phyloP scores from a whole-genome alignment of 1,139 yeast species.

The Williopsis jadinii region DNA sequence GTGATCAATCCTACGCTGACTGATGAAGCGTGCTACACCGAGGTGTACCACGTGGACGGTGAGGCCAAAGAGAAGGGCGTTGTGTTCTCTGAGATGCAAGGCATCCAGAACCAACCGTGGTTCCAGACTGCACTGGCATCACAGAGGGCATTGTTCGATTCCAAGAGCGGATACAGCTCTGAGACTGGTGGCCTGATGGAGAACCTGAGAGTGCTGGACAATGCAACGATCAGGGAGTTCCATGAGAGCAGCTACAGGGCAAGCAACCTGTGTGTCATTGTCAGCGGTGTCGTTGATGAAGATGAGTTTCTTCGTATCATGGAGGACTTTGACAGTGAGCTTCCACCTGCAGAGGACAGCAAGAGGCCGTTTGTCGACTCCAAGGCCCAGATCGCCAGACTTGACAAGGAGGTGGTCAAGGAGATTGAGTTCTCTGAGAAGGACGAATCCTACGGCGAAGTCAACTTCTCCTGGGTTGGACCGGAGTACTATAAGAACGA shows the following conservation, averaged over 20 bases:
- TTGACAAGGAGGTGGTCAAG: conserved; percentile 32
- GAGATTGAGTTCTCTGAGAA: conserved; percentile 78
- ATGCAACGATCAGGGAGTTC: conserved; percentile 67
- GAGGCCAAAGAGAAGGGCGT: conserved; percentile 92
- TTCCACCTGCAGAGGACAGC: conserved; percentile 38
- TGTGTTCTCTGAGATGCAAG: conserved; percentile 97
- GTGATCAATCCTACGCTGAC: conserved; percentile 78
- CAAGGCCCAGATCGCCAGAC: conserved; percentile 35
- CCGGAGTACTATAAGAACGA: conserved; percentile 51
- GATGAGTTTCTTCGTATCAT: conserved; percentile 56
- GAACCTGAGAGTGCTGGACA: conserved; percentile 66
- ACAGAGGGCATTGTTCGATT: conserved; percentile 53
- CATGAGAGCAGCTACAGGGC: conserved; percentile 73
- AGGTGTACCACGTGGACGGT: conserved; percentile 92
- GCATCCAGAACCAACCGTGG: conserved; percentile 76
- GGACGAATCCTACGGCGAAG: conserved; percentile 81
- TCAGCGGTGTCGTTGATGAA: conserved; percentile 81
- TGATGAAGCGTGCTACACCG: conserved; percentile 87
- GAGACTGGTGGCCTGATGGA: conserved; percentile 91
- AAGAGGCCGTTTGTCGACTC: conserved; percentile 82
- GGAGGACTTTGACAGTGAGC: conserved; percentile 53
- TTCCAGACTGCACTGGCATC: conserved; percentile 57
- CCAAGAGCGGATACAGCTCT: conserved; percentile 73
- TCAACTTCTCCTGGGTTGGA: conserved; percentile 76
- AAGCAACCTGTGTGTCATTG: conserved; percentile 73